Percentiles rank a stretch among this genome's conserved stretches.
phyloP scores from a whole-genome alignment of 176 grass and related monocot species.

The Oryza glaberrima region DNA sequence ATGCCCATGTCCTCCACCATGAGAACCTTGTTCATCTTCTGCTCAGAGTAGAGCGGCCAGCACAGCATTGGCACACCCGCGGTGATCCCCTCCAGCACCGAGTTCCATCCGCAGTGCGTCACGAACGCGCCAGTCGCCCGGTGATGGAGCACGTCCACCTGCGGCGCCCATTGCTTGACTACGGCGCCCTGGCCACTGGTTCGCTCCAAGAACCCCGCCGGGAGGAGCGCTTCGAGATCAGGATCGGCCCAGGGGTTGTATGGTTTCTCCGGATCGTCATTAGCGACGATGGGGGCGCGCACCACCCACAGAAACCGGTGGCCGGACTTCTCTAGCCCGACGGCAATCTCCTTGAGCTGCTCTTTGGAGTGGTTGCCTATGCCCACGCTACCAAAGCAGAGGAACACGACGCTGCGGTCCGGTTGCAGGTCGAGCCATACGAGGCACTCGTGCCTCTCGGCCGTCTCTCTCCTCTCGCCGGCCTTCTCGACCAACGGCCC shows the following conservation, averaged over 20 bases:
- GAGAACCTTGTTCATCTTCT: slow-evolving; percentile 50
- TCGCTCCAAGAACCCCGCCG: slow-evolving; percentile 33
- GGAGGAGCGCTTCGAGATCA: slow-evolving; percentile 25
- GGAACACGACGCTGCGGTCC: slow-evolving; percentile 40
- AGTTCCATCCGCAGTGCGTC: slow-evolving; percentile 60
- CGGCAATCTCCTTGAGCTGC: slow-evolving; percentile 47
- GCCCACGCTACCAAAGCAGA: slow-evolving; percentile 47
- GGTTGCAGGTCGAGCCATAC: slow-evolving; percentile 51
- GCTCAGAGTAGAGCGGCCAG: slow-evolving; percentile 51
- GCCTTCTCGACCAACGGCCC: slow-evolving; percentile 44
- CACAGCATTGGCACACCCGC: slow-evolving; percentile 48
- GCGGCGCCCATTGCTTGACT: slow-evolving; percentile 52
- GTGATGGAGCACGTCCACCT: slow-evolving; percentile 46
- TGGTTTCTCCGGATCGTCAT: background rate
- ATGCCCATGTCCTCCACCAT: slow-evolving; percentile 43
- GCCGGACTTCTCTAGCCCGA: slow-evolving; percentile 43
- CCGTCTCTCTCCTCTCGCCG: background rate
- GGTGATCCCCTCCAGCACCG: slow-evolving; percentile 33
- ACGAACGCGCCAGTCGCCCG: slow-evolving; percentile 39
- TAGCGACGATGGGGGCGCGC: background rate
- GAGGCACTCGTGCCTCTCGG: slow-evolving; percentile 37
- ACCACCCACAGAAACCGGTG: slow-evolving; percentile 56
- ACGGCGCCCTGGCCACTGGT: slow-evolving; percentile 23
- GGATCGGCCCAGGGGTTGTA: background rate
- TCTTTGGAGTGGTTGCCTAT: background rate